Evolutionary conservation across 2,329 filamentous ascomycete genomes (phyloP), one percentile per base, ranked within the genome.

Genomic region (Monilinia fructigena): DNA sequence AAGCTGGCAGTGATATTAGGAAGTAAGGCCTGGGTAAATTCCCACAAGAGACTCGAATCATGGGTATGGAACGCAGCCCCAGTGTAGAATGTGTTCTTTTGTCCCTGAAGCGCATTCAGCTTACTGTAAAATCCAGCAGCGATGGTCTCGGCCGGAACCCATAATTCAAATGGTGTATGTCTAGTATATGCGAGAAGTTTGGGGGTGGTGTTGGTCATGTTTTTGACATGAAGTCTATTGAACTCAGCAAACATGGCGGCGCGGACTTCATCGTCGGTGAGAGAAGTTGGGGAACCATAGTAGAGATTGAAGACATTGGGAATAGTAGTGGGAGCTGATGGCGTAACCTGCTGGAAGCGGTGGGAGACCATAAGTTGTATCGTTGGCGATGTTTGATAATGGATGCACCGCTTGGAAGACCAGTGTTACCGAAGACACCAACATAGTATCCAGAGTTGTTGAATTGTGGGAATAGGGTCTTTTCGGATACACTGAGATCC

Each of bases 11-110:
- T 68, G 23, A 69, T 69, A 14, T 68, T 67, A 42, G 65, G 48
- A 55, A 73, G 55, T n/a, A 74, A 59, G 16, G 55, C 45, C 55
- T 74, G 64, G 8, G 73, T 77, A 55, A 75, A 77, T 10, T 73
- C 66, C 74, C 75, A 78, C 20, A 78, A 66, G n/a, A 68, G 58
- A 50, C 63, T 70, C 3, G 74, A 75, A 70, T 76, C 74, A 40
- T 77, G 75, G 7, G 71, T 71, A 38, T 75, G 68, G 69, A 74
- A 81, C 5, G 80, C 77, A 18, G 77, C 76, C 1, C 81, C 81
- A 0, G 80, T 82, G 69, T 78, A 82, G 71, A 74, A 83, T 0
- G 80, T 82, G n/a, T 77, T 78, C 23, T 75, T 72, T 20, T 77
- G 68, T 0, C 81, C 81, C 71, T 83, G 81, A 38, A 83, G 71